A percentile compares a stretch with the other conserved stretches of the same genome.
Evolutionary conservation across 176 grass and related monocot genomes (phyloP).

Genomic region (Olyra latifolia): DNA sequence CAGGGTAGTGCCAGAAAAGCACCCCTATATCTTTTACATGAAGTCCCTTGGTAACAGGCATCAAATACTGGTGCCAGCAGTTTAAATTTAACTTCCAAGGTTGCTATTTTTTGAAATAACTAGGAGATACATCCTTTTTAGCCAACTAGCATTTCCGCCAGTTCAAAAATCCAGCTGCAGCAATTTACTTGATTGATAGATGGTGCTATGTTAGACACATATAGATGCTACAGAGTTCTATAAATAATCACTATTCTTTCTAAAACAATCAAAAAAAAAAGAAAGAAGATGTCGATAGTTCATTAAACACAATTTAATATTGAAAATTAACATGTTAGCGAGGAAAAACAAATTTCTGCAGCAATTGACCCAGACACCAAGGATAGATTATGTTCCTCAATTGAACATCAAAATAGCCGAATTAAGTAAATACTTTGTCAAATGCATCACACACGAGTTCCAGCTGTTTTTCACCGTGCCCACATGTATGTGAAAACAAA

Average conservation of each 20-base stretch:
- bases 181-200: conserved; percentile 5
- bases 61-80: neutral
- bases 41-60: neutral
- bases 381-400: neutral
- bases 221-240: neutral
- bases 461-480: neutral
- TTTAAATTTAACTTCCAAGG: neutral
- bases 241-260: neutral
- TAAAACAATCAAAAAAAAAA: neutral
- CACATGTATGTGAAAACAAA: neutral
- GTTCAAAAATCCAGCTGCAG: neutral
- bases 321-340: neutral
- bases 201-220: neutral
- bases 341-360: neutral
- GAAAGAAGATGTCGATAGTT: neutral
- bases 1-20: neutral
- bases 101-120: neutral
- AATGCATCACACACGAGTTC: neutral
- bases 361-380: neutral
- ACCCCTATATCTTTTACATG: neutral
- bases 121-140: neutral
- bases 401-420: neutral
- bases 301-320: neutral
- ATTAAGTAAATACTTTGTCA: neutral
- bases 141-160: neutral